Evolutionary conservation across 2,329 filamentous ascomycete genomes (phyloP), one percentile per base, ranked within the genome.

Genomic region (Pochonia chlamydosporia): DNA sequence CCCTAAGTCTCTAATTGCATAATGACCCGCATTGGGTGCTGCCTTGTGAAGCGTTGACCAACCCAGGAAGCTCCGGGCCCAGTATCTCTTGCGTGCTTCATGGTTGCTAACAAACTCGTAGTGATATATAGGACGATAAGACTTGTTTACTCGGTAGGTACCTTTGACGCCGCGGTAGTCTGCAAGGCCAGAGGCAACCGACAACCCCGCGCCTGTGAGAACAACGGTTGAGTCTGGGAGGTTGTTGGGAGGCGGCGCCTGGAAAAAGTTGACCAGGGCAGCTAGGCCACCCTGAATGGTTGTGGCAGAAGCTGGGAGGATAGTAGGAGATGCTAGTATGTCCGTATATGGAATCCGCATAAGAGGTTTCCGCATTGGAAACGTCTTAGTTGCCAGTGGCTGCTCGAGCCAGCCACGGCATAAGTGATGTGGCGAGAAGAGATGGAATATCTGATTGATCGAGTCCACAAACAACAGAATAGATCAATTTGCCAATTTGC

Each of bases 321-420:
- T 83, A 44, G 76, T 78, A 3, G 91, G 87, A 23, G 84, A 72
- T 21, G 91, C 82, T 47, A 96, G 77, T 36, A 87, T 84, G 54
- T 87, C 83, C 61, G 89, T 96, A 64, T 92, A 97, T 49, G 92
- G 92, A 59, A 97, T 95, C 56, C 90, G 84, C 71, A 96, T 84
- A 49, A 89, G 78, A 58, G 85, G 79, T 66, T 80, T 85, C 66
- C 76, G 77, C 82, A 87, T 85, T 54, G 59, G 54, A 49, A 23
- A 10, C 23, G 35, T 14, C 35, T 23, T 18, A 5, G 18, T 4
- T 39, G 35, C 35, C 35, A 23, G 35, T 39, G 35, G 35, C 35
- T 23, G 11, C 11, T 21, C 5, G 5, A 20, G 35, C 35, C 11
- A 20, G 35, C 35, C 35, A 23, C 35, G 35, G 35, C 35, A 23